Base-by-base conservation (phyloP, 192 early-diverging fungal genomes). In the Linnemannia elongata region DNA sequence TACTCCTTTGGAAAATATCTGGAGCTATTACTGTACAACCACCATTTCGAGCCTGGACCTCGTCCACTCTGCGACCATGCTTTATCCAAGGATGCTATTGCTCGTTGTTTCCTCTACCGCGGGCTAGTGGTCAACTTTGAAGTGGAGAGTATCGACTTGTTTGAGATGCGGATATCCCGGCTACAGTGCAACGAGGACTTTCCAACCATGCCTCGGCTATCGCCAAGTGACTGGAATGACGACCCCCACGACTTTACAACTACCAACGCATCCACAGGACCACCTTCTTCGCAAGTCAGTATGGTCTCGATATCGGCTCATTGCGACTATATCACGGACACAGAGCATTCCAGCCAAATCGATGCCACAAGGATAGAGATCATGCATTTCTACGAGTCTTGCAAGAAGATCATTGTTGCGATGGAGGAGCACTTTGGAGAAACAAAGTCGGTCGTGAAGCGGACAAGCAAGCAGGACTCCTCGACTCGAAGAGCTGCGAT, bases 1-100 rank as follows among this genome's bases (percentile, higher is more conserved):
- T 97, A 96, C 79, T 99, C 98, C 4, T 98, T 98, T 91, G 97
- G 95, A 36, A 99, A 99, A 88, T 99, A 97, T 80, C 88, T 99
- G 20, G 98, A 99, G 80, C 85, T 96, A 2, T 83, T 95, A 0
- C 95, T 97, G 57, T 98, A 99, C 85, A 93, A 92, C 80, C 80
- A 88, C 4, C 77, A 82, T 1, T 91, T 97, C 72, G 66, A 69
- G 9, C 92, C 91, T 4, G 71, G 72, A 5, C 92, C 90, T 5
- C 77, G 83, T 85, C 13, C 95, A 93, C 81, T 93, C 91, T 88
- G 87, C 93, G 42, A 91, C 90, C 82, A 91, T 33, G 33, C 72
- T 18, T 72, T 68, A 72, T 82, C 36, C 33, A 82, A 83, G 68
- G 76, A 92, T 22, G 87, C 94, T 27, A 92, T 96, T 57, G 89